phyloP scores from a whole-genome alignment of 2,329 filamentous ascomycete species.

The Neonectria coccinea region DNA sequence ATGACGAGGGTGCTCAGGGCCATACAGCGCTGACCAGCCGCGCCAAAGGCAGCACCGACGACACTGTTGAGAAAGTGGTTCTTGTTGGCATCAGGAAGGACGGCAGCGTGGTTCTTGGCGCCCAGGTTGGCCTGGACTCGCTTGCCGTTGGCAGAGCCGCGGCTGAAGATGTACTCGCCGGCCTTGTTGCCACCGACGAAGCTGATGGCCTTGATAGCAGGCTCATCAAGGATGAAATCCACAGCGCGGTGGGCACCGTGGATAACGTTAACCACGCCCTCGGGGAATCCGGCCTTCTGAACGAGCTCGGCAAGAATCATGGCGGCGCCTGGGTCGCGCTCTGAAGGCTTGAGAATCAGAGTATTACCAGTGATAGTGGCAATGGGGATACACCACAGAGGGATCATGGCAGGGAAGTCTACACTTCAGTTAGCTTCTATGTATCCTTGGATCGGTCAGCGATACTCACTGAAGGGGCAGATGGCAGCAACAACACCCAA shows the following conservation, averaged over 20 bases:
- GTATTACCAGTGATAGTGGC: slow-evolving; percentile 88
- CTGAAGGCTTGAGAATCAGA: slow-evolving; percentile 85
- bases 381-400: slow-evolving; percentile 89
- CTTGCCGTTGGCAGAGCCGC: slow-evolving; percentile 86
- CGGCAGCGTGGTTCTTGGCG: slow-evolving; percentile 88
- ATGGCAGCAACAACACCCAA: slow-evolving; percentile 85
- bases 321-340: slow-evolving; percentile 84
- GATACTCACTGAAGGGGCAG: slow-evolving; percentile 81
- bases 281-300: slow-evolving; percentile 83
- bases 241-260: slow-evolving; percentile 85
- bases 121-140: slow-evolving; percentile 89
- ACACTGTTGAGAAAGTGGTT: slow-evolving; percentile 90
- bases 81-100: slow-evolving; percentile 89
- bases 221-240: slow-evolving; percentile 88
- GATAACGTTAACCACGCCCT: slow-evolving; percentile 84
- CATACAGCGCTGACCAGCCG: slow-evolving; percentile 89
- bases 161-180: slow-evolving; percentile 85
- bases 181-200: slow-evolving; percentile 91
- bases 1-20: slow-evolving; percentile 85
- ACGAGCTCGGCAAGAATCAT: slow-evolving; percentile 88
- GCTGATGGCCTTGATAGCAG: slow-evolving; percentile 85
- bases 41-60: slow-evolving; percentile 85
- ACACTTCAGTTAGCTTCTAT: slow-evolving; percentile 25
- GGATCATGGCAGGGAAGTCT: slow-evolving; percentile 95
- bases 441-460: not conserved